Evolutionary conservation across 345 rosid genomes (phyloP), one percentile per base, ranked within the genome.

Genomic region (Bruguiera parviflora): DNA sequence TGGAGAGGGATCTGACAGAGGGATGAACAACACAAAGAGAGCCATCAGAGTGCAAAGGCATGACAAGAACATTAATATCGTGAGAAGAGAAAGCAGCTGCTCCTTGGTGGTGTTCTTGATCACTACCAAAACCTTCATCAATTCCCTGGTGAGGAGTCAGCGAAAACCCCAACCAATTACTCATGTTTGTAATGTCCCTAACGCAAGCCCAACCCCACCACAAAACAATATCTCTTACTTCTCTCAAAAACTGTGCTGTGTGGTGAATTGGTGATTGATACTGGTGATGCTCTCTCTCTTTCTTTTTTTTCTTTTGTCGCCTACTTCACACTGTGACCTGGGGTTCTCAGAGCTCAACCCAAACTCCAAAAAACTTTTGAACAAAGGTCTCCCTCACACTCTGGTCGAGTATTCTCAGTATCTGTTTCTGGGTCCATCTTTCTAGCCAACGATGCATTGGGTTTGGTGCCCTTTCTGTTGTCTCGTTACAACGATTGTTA

Each of bases 161-260:
- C 64, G 96, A 84, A 79, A 90, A 83, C 20, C 90, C 96, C 73
- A 84, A 65, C 96, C 96, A 85, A 35, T 92, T 90, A 68, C 83
- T 88, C 92, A 88, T 92, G 29, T 24, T 53, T 16, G 11, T 31
- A 22, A 37, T 55, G n/a, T 39, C 8, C 24, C 31, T 53, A 59
- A 49, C 55, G 9, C 62, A 31, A 47, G 3, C 22, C 22, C 63
- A 47, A 7, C 22, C 22, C 70, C 21, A 37, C 13, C 33, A 56
- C 37, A 53, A 28, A 63, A 49, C 24, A 39, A 39, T 13, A 57
- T 53, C 31, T 32, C n/a, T 13, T 35, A 37, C 35, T 2, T 61
- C 46, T 72, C 61, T 52, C 29, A 65, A 33, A 5, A 69, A 63
- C 47, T 46, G 47, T 57, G 58, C 37, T 37, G 37, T 27, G 58